Evolutionary conservation across 345 rosid genomes (phyloP), one percentile per base, ranked within the genome.

Genomic region (Moringa oleifera): DNA sequence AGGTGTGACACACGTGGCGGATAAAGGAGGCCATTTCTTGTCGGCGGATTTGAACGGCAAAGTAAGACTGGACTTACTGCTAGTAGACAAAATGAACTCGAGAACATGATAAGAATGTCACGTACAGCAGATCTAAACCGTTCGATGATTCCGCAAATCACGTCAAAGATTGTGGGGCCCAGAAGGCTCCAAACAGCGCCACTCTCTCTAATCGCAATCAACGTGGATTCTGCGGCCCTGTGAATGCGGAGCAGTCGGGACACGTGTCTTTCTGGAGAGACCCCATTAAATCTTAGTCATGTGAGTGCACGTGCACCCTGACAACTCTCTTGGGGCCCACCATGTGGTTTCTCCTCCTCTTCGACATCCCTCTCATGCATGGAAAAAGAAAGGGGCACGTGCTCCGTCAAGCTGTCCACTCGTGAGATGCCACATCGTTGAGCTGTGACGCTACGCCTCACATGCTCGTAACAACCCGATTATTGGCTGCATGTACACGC

Each of bases 301-400:
- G 91, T 86, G 96, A 74, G 24, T 54, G 81, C 89, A 81, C 85
- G 89, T 86, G 86, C 80, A 11, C 2, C 4, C 80, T 74, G 82
- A 76, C 83, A 64, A 64, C 20, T 10, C 23, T 0, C 0, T 2
- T 5, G 62, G 80, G 73, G 56, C 78, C 89, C 82, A 68, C 87
- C 83, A 84, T 75, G 85, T 82, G 85, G 52, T 57, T 9, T 20
- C 37, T 9, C 2, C 37, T 49, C 51, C 20, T 23, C 25, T 16
- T 28, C 33, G 33, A 28, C 41, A 19, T 4, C 47, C n/a, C n/a
- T n/a, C n/a, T 17, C 37, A 0, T 6, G 20, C 66, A 4, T 24
- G 62, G 10, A 20, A 28, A 28, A 41, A n/a, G n/a, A 4, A 33
- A 33, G 47, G n/a, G 15, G 7, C 55, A 74, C 74, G 76, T 64